These are phyloP conservation scores for Acacia pycnantha DNA, from an alignment of 331 rosid species.

Conservation along the genomic window DNA sequence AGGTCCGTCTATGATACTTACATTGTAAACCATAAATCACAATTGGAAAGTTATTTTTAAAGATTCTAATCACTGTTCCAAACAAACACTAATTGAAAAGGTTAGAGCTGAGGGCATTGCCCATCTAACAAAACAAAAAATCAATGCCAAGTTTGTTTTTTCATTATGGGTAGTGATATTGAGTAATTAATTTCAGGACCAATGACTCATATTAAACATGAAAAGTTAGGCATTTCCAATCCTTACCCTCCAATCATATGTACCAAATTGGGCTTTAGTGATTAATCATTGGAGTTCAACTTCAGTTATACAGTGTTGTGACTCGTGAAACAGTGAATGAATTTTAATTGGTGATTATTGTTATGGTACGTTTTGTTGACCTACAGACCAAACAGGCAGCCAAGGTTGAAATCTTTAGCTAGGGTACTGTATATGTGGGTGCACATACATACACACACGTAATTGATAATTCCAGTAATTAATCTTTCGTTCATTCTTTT, in stretches of 20 bases:
- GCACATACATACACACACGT: too few relatives aligned
- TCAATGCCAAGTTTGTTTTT: too few relatives aligned
- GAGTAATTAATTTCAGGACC: too few relatives aligned
- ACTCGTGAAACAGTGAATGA: neutral
- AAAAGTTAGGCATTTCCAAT: neutral
- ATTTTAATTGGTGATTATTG: neutral
- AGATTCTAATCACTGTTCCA: too few relatives aligned
- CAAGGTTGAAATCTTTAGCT: neutral
- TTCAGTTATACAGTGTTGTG: neutral
- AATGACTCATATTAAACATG: too few relatives aligned
- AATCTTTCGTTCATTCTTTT: neutral
- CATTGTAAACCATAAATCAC: too few relatives aligned
- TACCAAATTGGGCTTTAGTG: neutral
- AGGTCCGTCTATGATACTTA: too few relatives aligned
- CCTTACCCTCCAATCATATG: neutral
- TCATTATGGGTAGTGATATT: too few relatives aligned
- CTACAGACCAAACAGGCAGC: neutral
- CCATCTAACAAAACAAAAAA: too few relatives aligned
- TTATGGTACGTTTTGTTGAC: neutral
- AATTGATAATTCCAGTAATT: neutral
- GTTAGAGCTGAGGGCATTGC: too few relatives aligned
- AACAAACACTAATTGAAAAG: too few relatives aligned
- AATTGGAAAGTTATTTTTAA: too few relatives aligned
- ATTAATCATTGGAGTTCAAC: neutral
- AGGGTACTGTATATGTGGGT: neutral